Percentiles rank a stretch among this genome's conserved stretches.
These are phyloP conservation scores for Trichoderma asperelloides DNA, from an alignment of 495 filamentous ascomycete species.

Conservation along the genomic window DNA sequence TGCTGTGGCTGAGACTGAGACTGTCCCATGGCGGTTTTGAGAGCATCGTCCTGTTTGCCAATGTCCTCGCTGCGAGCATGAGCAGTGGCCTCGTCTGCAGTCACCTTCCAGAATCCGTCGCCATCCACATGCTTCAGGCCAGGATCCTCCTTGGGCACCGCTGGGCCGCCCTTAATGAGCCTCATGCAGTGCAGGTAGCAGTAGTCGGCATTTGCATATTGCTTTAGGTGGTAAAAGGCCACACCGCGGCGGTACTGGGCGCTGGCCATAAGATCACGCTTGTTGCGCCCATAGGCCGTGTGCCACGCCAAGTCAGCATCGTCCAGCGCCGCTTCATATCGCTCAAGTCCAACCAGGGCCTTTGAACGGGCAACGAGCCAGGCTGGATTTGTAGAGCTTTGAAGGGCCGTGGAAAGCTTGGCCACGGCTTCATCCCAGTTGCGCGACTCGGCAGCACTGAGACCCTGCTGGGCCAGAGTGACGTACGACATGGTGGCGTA, in stretches of 20 bases:
- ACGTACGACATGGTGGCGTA: conserved; percentile 23
- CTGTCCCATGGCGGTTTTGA: background rate
- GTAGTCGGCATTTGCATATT: conserved; percentile 67
- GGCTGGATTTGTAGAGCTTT: conserved; percentile 55
- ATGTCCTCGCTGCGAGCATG: conserved; percentile 16
- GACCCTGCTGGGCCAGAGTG: conserved; percentile 26
- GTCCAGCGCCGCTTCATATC: conserved; percentile 49
- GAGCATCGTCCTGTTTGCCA: conserved; percentile 14
- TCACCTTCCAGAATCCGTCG: conserved; percentile 30
- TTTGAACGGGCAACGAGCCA: conserved; percentile 87
- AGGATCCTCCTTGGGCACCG: conserved; percentile 27
- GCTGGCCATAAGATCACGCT: conserved; percentile 67
- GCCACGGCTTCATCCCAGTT: conserved; percentile 60
- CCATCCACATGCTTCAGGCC: conserved; percentile 30
- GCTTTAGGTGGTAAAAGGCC: conserved; percentile 58
- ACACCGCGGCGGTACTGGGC: conserved; percentile 77
- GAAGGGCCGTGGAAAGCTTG: conserved; percentile 69
- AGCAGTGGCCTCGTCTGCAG: conserved; percentile 18
- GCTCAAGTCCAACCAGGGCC: conserved; percentile 58
- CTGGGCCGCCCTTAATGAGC: conserved; percentile 35
- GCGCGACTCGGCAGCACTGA: conserved; percentile 51
- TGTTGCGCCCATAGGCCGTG: conserved; percentile 57
- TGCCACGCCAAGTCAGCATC: conserved; percentile 75
- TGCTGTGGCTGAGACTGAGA: background rate
- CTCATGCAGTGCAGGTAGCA: conserved; percentile 59